Evolutionary conservation across 495 filamentous ascomycete species (phyloP).

Genomic region (Aspergillus affinis): DNA sequence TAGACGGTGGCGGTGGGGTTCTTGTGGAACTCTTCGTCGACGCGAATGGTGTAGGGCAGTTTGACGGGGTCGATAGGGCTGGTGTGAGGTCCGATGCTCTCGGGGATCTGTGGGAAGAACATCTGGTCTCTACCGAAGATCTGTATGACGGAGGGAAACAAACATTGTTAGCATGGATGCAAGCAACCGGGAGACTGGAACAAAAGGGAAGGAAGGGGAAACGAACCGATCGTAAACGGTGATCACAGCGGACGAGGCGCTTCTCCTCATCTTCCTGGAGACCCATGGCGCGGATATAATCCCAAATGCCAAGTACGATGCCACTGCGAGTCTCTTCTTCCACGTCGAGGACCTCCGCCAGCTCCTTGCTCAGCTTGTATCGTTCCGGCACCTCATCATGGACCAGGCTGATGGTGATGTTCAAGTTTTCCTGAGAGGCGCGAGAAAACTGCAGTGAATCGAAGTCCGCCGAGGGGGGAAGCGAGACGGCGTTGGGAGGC

Average conservation of each 20-base stretch:
- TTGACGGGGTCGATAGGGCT: conserved; percentile 77
- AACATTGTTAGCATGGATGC: conserved; percentile 11
- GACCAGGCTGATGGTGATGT: conserved; percentile 83
- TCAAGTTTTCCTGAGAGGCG: conserved; percentile 86
- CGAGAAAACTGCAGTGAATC: conserved; percentile 90
- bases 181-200: not conserved
- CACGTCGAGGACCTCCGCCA: conserved; percentile 85
- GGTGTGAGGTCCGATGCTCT: conserved; percentile 70
- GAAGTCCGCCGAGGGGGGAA: conserved; percentile 66
- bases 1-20: conserved; percentile 70
- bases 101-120: conserved; percentile 85
- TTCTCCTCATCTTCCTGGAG: conserved; percentile 93
- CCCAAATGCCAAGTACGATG: conserved; percentile 87
- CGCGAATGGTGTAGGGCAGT: conserved; percentile 89
- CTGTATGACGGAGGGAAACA: conserved; percentile 43
- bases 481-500: conserved; percentile 47
- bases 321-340: conserved; percentile 83
- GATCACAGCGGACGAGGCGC: conserved; percentile 86
- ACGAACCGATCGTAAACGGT: conserved; percentile 69
- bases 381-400: conserved; percentile 85
- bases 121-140: conserved; percentile 76
- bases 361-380: conserved; percentile 69
- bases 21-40: conserved; percentile 79
- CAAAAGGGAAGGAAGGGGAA: not conserved
- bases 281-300: conserved; percentile 84